Evolutionary conservation across 2,329 filamentous ascomycete species (phyloP), one percentile per base, ranked within the genome.

Genomic region (Venturia oleaginea): DNA sequence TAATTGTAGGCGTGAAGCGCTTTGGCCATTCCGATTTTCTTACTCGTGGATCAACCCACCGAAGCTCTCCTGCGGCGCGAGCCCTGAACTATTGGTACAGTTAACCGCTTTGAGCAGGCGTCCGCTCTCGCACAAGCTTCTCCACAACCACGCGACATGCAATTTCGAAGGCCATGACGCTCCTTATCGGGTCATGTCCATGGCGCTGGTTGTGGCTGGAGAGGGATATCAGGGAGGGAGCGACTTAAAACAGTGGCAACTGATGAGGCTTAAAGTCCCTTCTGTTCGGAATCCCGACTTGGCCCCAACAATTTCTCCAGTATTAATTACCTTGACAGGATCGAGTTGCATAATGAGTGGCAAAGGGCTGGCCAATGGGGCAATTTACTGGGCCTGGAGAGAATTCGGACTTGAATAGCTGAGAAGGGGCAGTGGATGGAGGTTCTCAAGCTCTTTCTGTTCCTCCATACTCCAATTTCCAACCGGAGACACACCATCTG

Each of bases 121-220:
- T 57, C 51, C 51, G 51, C 51, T 57, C 51, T 57, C 51, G 27
- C 51, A 30, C 51, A 57, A 57, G 51, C 51, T 57, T 54, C 51
- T 57, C 51, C 51, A 57, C 51, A 57, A 37, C 51, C 51, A 57
- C 51, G 51, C 51, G 51, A 57, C 51, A 57, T 57, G 51, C 19
- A 57, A 57, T 57, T 57, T 57, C 51, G 15, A 22, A 51, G 24
- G 24, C 51, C 51, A 57, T 57, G 51, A 57, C 51, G 51, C 51
- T 57, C 51, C 51, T 57, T 34, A 34, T 57, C 51, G 30, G 51
- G 51, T 34, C 5, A 34, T n/a, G 51, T 34, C 51, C 51, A 54
- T 54, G 48, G 48, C 24, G 48, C 5, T 32, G 43, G 46, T 30
- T 34, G 51, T 57, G 51, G 51, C 51, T 57, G n/a, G 27, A 57